A percentile compares a stretch with the other conserved stretches of the same genome.
Evolutionary conservation across 1,139 yeast species (phyloP).

Genomic region (Arxiozyma telluris): DNA sequence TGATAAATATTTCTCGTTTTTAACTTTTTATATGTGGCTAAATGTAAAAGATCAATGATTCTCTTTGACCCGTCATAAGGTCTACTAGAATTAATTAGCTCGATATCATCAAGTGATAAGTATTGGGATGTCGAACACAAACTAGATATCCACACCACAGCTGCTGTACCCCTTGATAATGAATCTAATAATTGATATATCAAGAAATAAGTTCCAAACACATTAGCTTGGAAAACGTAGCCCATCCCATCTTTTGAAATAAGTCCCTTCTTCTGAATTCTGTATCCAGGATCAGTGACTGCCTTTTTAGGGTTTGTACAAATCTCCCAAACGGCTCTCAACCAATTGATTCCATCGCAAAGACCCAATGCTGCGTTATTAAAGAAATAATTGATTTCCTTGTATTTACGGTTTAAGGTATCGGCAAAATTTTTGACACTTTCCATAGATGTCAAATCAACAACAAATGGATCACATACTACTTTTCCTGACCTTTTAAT

Average conservation of each 20-base stretch:
- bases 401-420: constrained; percentile 54
- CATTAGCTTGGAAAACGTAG: constrained; percentile 85
- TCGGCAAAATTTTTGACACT: constrained; percentile 64
- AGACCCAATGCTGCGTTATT: constrained; percentile 87
- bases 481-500: constrained; percentile 43
- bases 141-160: constrained; percentile 80
- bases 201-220: constrained; percentile 85
- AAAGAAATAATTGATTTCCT: constrained; percentile 66
- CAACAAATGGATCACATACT: constrained; percentile 74
- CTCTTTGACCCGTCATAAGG: constrained; percentile 92
- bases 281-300: constrained; percentile 76
- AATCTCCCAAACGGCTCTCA: constrained; percentile 60
- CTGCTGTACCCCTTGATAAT: constrained; percentile 49
- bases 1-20: constrained; percentile 48
- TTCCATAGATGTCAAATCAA: constrained; percentile 87
- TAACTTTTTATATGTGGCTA: constrained; percentile 52
- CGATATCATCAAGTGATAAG: constrained; percentile 67
- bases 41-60: constrained; percentile 71
- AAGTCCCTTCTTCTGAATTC: constrained; percentile 68
- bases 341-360: constrained; percentile 79
- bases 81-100: constrained; percentile 50
- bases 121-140: constrained; percentile 64
- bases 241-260: constrained; percentile 67
- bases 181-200: constrained; percentile 50
- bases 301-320: constrained; percentile 60